Evolutionary conservation across 495 filamentous ascomycete species (phyloP).

Genomic region (Penicillium dipodomyicola): DNA sequence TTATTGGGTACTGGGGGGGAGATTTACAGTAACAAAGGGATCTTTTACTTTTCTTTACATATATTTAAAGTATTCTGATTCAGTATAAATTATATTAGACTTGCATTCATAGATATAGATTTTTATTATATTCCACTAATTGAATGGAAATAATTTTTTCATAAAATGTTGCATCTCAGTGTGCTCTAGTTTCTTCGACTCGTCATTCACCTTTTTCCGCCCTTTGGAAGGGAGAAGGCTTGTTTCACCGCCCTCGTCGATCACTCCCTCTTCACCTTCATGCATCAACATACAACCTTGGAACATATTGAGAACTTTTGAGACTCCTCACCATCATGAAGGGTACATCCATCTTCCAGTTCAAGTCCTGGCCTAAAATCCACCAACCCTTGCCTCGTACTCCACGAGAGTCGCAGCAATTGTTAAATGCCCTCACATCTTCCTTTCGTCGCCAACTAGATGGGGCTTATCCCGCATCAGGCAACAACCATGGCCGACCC

Average conservation of each 20-base stretch:
- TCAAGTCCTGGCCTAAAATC: slow-evolving; percentile 58
- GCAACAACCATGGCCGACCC: slow-evolving; percentile 26
- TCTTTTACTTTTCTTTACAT: not conserved
- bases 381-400: slow-evolving; percentile 69
- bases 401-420: slow-evolving; percentile 60
- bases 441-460: slow-evolving; percentile 79
- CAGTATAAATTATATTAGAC: not conserved
- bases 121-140: not conserved
- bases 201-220: slow-evolving; percentile 10
- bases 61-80: not conserved
- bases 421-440: slow-evolving; percentile 66
- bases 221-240: not conserved
- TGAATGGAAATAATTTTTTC: not conserved
- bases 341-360: slow-evolving; percentile 33
- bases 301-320: not conserved
- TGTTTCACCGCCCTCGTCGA: slow-evolving; percentile 10
- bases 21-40: slow-evolving; percentile 8
- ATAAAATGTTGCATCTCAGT: not conserved
- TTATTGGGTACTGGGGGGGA: slow-evolving; percentile 20
- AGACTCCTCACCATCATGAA: slow-evolving; percentile 42
- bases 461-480: slow-evolving; percentile 53
- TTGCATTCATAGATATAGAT: not conserved
- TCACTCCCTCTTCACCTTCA: not conserved
- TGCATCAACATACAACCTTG: not conserved
- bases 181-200: slow-evolving; percentile 6